Base-by-base conservation (phyloP, 1,139 yeast genomes). In the Spencermartinsiella ligniputridi region DNA sequence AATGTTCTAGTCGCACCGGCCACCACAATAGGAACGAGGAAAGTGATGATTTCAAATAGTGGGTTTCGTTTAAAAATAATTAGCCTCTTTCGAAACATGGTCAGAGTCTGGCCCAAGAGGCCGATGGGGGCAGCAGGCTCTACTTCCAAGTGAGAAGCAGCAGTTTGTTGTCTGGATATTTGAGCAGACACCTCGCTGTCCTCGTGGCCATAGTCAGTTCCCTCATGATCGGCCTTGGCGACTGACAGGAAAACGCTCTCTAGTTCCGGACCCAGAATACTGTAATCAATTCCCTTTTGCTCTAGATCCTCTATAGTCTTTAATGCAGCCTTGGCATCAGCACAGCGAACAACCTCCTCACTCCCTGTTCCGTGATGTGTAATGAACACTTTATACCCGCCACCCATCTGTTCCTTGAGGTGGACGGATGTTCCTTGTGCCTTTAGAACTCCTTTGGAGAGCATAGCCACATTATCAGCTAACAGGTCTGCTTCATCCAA, bases 401-500 rank as follows among this genome's bases (percentile, higher is more conserved):
- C 60, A 11, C 70, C 70, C 22, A 62, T 47, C 15, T 55, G 38
- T 32, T 62, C 58, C 46, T 66, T 66, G 22, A 66, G 53, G 33
- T 57, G 54, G 3, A 64, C 62, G 8, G 70, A 54, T 3, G 65
- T 54, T 1, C 70, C 70, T 17, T 51, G 51, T 3, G 63, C 65
- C 29, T 53, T 54, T 35, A 66, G 44, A 3, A 43, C 48, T 3
- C 70, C 70, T 40, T 56, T 57, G 12, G 67, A 61, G 52, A 66
- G 45, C 40, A 66, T 56, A 8, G 63, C 67, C 37, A 66, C 53
- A n/a, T 59, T 50, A 47, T 66, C 70, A 20, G 67, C 60, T 3
- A 66, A 54, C 24, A 65, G 44, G 42, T 66, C 70, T 1, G 70
- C 70, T 40, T 66, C 70, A 40, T 66, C 70, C 27, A 66, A 50